Percentiles rank a stretch among this genome's conserved stretches.
These are phyloP conservation scores for Linaria vulgaris DNA, from an alignment of 257 asterid species.

Conservation along the genomic window DNA sequence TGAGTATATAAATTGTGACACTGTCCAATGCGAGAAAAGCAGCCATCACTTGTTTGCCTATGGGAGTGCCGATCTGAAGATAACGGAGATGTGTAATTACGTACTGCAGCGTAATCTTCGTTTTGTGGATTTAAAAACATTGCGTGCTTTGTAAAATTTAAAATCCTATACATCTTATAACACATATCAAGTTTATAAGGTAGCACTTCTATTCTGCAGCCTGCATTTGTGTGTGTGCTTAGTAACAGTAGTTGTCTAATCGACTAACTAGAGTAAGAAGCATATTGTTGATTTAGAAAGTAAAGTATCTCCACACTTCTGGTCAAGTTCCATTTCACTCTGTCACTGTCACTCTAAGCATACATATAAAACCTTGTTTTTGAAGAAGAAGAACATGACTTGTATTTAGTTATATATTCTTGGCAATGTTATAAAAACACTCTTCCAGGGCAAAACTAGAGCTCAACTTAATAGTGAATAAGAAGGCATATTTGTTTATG, in stretches of 20 bases:
- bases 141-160: neutral
- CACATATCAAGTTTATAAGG: neutral
- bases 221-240: too few relatives aligned
- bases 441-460: too few relatives aligned
- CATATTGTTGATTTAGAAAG: conserved; percentile 67
- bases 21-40: neutral
- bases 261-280: too few relatives aligned
- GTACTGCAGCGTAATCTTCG: neutral
- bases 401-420: too few relatives aligned
- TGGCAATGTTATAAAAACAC: too few relatives aligned
- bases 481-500: too few relatives aligned
- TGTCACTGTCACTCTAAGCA: too few relatives aligned
- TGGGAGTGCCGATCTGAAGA: neutral
- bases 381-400: too few relatives aligned
- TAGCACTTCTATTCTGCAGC: neutral
- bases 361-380: too few relatives aligned
- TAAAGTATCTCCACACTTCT: conserved; percentile 67
- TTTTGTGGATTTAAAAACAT: neutral
- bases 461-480: too few relatives aligned
- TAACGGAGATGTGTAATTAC: neutral
- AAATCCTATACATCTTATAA: neutral
- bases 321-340: conserved; percentile 70
- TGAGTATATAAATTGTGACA: conserved; percentile 22
- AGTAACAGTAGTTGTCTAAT: too few relatives aligned
- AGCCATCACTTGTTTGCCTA: neutral